Percentiles rank a stretch among this genome's conserved stretches.
These are phyloP conservation scores for Begonia peltatifolia DNA, from an alignment of 306 rosid species.

Conservation along the genomic window DNA sequence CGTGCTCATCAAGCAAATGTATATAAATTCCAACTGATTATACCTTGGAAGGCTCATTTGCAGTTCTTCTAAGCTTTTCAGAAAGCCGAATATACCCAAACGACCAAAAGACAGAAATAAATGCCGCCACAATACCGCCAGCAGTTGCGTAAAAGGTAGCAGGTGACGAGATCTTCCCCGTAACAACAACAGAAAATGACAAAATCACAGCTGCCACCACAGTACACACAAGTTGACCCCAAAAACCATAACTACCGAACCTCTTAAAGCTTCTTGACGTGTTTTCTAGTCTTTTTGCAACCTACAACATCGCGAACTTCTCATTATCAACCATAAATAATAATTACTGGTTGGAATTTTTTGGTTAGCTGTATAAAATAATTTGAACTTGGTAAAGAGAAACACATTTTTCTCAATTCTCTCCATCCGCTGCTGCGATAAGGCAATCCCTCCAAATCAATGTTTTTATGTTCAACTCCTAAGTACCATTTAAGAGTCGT, in stretches of 20 bases:
- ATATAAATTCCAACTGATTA: not conserved
- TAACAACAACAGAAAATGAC: slow-evolving; percentile 66
- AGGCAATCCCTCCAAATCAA: too few species aligned
- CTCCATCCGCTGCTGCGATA: not conserved
- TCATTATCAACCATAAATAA: slow-evolving; percentile 4
- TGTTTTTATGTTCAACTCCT: too few species aligned
- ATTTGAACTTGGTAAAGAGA: not conserved
- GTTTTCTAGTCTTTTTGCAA: slow-evolving; percentile 69
- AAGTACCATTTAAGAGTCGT: too few species aligned
- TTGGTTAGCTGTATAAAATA: not conserved
- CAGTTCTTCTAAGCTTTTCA: slow-evolving; percentile 65
- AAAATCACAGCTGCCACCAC: slow-evolving; percentile 83
- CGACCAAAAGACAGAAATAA: slow-evolving; percentile 93
- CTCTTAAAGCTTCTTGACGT: slow-evolving; percentile 90
- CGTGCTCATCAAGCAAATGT: too few species aligned
- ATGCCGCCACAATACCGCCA: slow-evolving; percentile 80
- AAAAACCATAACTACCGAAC: slow-evolving; percentile 77
- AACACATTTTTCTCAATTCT: not conserved
- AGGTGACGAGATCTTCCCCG: slow-evolving; percentile 78
- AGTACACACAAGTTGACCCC: slow-evolving; percentile 92
- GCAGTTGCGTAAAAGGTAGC: slow-evolving; percentile 88
- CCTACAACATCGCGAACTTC: slow-evolving; percentile 38
- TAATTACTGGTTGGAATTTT: not conserved
- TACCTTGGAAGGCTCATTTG: slow-evolving; percentile 81
- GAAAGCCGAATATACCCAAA: slow-evolving; percentile 92